Evolutionary conservation across 177 flowering plant species (phyloP).

Genomic region (Vitis hybrid): DNA sequence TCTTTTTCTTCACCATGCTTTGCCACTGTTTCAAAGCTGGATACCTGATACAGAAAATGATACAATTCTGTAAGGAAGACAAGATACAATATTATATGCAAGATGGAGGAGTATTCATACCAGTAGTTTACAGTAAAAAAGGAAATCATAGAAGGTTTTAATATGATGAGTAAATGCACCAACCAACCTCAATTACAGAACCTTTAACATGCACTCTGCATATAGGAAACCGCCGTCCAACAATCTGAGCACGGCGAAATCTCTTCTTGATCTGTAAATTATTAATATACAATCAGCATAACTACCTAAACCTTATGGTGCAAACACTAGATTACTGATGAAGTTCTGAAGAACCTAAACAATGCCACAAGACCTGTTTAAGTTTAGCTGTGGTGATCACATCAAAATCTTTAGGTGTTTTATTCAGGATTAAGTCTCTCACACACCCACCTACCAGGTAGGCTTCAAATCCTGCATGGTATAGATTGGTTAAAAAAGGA

Average conservation of each 20-base stretch:
- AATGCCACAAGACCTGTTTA: slow-evolving; percentile 41
- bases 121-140: background rate
- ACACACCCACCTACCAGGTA: slow-evolving; percentile 98
- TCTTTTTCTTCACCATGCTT: slow-evolving; percentile 27
- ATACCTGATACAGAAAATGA: slow-evolving; percentile 45
- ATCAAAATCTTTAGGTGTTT: slow-evolving; percentile 86
- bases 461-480: slow-evolving; percentile 62
- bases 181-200: slow-evolving; percentile 67
- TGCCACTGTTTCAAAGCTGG: slow-evolving; percentile 73
- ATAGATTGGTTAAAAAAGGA: background rate
- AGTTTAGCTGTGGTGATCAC: slow-evolving; percentile 80
- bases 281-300: slow-evolving; percentile 2
- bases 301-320: background rate
- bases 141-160: background rate
- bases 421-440: slow-evolving; percentile 71
- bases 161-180: background rate
- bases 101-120: background rate
- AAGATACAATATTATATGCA: slow-evolving; percentile 4
- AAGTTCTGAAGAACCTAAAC: slow-evolving; percentile 2
- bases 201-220: slow-evolving; percentile 59
- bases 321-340: background rate
- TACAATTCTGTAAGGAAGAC: background rate
- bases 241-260: slow-evolving; percentile 44
- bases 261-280: slow-evolving; percentile 47
- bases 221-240: slow-evolving; percentile 88